Conservation (phyloP, 441 rosid genomes). For the Euphorbia schlechtendalii region DNA sequence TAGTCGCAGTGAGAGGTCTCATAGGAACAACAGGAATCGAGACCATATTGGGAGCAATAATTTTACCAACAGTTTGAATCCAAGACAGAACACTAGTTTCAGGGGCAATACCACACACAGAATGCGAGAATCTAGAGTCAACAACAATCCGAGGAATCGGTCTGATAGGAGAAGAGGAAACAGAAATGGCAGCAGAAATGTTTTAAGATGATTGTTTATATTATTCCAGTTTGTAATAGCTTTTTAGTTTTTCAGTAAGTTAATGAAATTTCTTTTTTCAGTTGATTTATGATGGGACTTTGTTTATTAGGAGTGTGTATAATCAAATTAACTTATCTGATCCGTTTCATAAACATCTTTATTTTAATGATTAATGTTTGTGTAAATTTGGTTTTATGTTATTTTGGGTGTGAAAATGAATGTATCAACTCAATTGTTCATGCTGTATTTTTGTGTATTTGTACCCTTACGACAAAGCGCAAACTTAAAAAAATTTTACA, state of each 20-base stretch:
- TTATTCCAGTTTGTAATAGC: no score
- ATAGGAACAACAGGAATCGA: not conserved
- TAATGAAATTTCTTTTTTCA: no score
- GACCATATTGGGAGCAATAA: not conserved
- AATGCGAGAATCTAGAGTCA: not conserved
- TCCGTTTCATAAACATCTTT: not conserved
- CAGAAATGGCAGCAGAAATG: slow-evolving; percentile 35
- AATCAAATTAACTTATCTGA: slow-evolving; percentile 14
- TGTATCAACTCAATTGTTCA: no score
- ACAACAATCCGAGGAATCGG: not conserved
- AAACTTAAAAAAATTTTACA: no score
- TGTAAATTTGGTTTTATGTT: no score
- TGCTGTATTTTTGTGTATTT: no score
- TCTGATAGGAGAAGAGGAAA: not conserved
- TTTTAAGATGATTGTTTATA: slow-evolving; percentile 50
- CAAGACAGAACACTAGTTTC: not conserved
- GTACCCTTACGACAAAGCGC: no score
- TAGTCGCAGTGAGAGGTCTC: no score
- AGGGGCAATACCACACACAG: not conserved
- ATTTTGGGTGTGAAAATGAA: no score
- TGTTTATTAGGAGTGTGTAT: no score
- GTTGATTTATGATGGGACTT: no score
- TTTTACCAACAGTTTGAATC: not conserved
- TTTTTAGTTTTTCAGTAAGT: no score
- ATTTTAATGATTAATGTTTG: not conserved